These are phyloP conservation scores for Arthromyces matolae DNA, from an alignment of 768 basidiomycete species.

Conservation along the genomic window DNA sequence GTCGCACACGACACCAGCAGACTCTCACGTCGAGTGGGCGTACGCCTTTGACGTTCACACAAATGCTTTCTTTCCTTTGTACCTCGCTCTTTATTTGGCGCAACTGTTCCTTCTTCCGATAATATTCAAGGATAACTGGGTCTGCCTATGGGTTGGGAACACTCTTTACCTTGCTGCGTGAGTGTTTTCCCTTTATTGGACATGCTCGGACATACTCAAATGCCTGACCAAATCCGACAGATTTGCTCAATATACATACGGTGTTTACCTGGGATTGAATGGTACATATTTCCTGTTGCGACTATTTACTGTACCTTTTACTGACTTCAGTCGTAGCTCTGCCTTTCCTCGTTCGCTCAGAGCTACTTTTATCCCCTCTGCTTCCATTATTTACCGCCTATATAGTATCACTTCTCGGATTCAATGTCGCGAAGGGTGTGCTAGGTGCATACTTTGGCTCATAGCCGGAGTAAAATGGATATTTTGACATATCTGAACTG, in stretches of 20 bases:
- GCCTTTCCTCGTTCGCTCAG: slow-evolving; percentile 90
- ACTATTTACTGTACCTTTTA: slow-evolving; percentile 8
- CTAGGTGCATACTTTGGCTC: slow-evolving; percentile 75
- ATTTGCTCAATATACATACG: slow-evolving; percentile 88
- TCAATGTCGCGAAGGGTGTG: slow-evolving; percentile 85
- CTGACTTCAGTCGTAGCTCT: slow-evolving; percentile 49
- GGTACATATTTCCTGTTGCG: slow-evolving; percentile 35
- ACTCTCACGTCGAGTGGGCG: slow-evolving; percentile 81
- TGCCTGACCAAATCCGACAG: too few relatives aligned
- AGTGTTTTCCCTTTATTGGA: slow-evolving; percentile 29
- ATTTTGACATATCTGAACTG: too few relatives aligned
- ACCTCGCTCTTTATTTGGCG: slow-evolving; percentile 84
- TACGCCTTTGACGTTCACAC: slow-evolving; percentile 97
- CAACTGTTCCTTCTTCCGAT: slow-evolving; percentile 86
- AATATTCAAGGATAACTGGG: slow-evolving; percentile 82
- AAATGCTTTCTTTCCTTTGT: slow-evolving; percentile 94
- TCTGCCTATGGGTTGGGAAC: slow-evolving; percentile 92
- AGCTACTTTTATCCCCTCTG: slow-evolving; percentile 86
- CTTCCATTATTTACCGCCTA: slow-evolving; percentile 85
- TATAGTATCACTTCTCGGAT: slow-evolving; percentile 81
- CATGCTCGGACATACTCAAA: too few relatives aligned
- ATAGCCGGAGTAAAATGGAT: slow-evolving; percentile 14
- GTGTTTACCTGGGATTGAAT: slow-evolving; percentile 82
- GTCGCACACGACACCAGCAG: slow-evolving; percentile 66
- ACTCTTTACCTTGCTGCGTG: slow-evolving; percentile 88